phyloP scores from a whole-genome alignment of 306 rosid genomes.

The Myrica gale region DNA sequence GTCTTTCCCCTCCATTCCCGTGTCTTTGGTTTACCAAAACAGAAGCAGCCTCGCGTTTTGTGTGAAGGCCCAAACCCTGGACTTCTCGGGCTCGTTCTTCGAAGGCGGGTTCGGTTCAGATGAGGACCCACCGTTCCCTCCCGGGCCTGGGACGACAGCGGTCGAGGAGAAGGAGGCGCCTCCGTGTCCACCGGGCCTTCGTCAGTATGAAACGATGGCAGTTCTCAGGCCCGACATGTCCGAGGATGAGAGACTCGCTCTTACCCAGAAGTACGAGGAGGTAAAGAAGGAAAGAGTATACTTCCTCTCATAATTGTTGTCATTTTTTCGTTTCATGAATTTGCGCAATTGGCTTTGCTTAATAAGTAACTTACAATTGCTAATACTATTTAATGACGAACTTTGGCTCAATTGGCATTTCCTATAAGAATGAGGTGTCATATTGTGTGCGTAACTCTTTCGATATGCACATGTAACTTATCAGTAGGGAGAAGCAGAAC shows the following conservation, averaged over 20 bases:
- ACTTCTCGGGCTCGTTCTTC: conserved; percentile 66
- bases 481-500: too few species aligned
- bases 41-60: conserved; percentile 20
- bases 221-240: conserved; percentile 80
- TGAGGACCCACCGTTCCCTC: conserved; percentile 48
- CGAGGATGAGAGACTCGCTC: conserved; percentile 62
- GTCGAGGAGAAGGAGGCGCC: conserved; percentile 90
- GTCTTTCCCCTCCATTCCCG: conserved; percentile 28
- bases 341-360: neutral
- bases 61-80: conserved; percentile 55
- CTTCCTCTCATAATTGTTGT: neutral
- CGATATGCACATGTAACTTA: too few species aligned
- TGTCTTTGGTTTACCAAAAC: conserved; percentile 1
- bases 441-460: too few species aligned
- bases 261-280: conserved; percentile 86
- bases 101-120: conserved; percentile 70
- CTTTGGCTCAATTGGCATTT: too few species aligned
- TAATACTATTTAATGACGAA: too few species aligned
- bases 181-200: conserved; percentile 70
- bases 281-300: conserved; percentile 22
- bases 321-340: neutral
- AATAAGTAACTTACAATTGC: too few species aligned
- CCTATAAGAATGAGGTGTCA: too few species aligned
- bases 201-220: conserved; percentile 68
- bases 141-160: conserved; percentile 42